A percentile compares a stretch with the other conserved stretches of the same genome.
Conservation (phyloP, 306 rosid species). For the Castanopsis chinensis region DNA sequence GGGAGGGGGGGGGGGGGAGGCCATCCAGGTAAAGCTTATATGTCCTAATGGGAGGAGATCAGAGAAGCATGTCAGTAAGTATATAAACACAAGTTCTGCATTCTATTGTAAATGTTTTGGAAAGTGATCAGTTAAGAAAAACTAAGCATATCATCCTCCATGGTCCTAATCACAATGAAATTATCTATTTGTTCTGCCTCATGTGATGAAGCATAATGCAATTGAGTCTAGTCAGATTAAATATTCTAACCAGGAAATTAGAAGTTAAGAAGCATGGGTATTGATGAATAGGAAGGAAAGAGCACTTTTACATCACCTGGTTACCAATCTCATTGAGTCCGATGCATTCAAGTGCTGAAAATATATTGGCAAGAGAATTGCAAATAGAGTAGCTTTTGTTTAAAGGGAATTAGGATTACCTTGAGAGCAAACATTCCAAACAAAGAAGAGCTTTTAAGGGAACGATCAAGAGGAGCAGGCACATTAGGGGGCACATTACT, state of each 20-base stretch:
- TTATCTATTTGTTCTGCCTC: too few species aligned
- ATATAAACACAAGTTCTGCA: not conserved
- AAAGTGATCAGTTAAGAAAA: not conserved
- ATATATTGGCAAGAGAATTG: not conserved
- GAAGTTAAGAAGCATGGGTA: not conserved
- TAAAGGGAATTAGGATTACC: conserved; percentile 40
- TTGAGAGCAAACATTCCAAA: conserved; percentile 95
- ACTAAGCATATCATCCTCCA: not conserved
- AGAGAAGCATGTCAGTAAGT: not conserved
- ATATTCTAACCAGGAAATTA: not conserved
- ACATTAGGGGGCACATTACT: conserved; percentile 63
- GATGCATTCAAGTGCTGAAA: not conserved
- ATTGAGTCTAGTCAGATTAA: not conserved
- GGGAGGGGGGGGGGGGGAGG: not conserved
- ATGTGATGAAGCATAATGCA: not conserved
- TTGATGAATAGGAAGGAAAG: not conserved
- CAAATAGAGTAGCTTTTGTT: not conserved
- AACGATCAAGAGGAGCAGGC: conserved; percentile 56
- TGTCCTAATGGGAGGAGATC: not conserved
- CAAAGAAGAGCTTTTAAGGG: conserved; percentile 78
- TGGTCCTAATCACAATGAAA: too few species aligned
- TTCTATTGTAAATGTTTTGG: not conserved
- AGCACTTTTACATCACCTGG: not conserved
- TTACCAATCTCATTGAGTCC: not conserved
- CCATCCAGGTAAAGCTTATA: not conserved